Base-by-base conservation (phyloP, 108 stramenopile genomes). In the Nitzschia inconspicua region DNA sequence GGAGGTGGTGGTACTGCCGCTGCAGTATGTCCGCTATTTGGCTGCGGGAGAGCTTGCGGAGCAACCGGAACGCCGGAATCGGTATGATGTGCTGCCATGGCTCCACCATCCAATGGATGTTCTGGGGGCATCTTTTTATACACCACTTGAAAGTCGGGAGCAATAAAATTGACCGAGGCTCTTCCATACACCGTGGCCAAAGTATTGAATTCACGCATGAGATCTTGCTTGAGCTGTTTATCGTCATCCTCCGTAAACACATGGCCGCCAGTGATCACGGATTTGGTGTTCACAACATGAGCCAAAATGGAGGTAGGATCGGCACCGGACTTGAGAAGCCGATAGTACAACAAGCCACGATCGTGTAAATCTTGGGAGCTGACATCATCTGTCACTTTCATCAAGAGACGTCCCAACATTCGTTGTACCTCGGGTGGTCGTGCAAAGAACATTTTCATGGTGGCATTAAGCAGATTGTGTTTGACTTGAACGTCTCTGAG, bases 321-420 rank as follows among this genome's bases (percentile, higher is more conserved):
- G 10, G 83, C 72, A 26, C 77, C 84, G 19, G 80, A 82, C 58
- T 73, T 63, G 26, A 99, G 75, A 31, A 99, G 68, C 0, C 99
- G 88, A 70, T 97, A 97, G 82, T 98, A 99, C 55, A 98, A 70
- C 37, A 99, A 70, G 3, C 97, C 99, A 26, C 97, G 86, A 77
- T 99, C 99, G 65, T 98, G 98, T 48, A 98, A 72, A 77, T 98
- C 96, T 41, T 96, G 95, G 18, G 78, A 84, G 13, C 89, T 78
- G 8, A 84, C 84, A 63, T 98, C 99, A 56, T 96, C 86, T 11
- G 91, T 94, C 2, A 94, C 96, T 41, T 88, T 78, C 35, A 76
- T 72, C 51, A 99, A 76, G 9, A 98, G 88, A 13, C 94, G 76
- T 16, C 96, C 97, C 20, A 99, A 82, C 97, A 98, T 98, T 3